A percentile compares a stretch with the other conserved stretches of the same genome.
phyloP scores from a whole-genome alignment of 2,329 filamentous ascomycete species.

The Meredithiella fracta region DNA sequence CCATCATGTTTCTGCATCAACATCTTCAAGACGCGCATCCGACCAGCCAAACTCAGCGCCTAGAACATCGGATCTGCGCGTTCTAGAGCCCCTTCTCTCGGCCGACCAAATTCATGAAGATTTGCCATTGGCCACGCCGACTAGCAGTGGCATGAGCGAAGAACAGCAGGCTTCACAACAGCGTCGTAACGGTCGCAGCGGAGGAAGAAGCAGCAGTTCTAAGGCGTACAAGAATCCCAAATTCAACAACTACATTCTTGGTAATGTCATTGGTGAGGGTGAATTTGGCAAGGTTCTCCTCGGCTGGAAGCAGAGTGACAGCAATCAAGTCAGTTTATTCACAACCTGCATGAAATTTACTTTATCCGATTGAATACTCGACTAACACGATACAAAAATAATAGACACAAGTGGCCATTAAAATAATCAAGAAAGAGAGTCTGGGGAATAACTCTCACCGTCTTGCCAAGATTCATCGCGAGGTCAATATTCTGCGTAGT shows the following conservation, averaged over 20 bases:
- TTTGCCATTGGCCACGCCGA: slow-evolving; percentile 31
- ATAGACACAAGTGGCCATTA: slow-evolving; percentile 68
- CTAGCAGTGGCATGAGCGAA: slow-evolving; percentile 28
- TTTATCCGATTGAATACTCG: too few relatives aligned
- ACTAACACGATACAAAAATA: too few relatives aligned
- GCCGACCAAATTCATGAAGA: slow-evolving; percentile 16
- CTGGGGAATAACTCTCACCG: slow-evolving; percentile 77
- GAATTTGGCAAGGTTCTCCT: slow-evolving; percentile 98
- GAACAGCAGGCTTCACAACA: slow-evolving; percentile 25
- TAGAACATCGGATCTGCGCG: slow-evolving; percentile 19
- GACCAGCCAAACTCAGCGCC: slow-evolving; percentile 2
- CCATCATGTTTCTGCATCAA: slow-evolving; percentile 1
- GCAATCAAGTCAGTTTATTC: slow-evolving; percentile 49
- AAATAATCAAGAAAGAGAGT: slow-evolving; percentile 83
- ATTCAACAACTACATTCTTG: slow-evolving; percentile 90
- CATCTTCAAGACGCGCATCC: neutral
- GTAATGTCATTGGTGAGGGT: slow-evolving; percentile 89
- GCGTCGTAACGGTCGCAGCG: slow-evolving; percentile 15
- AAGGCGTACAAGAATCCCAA: slow-evolving; percentile 57
- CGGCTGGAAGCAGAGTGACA: slow-evolving; percentile 93
- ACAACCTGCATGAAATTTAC: neutral
- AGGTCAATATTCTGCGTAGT: slow-evolving; percentile 77
- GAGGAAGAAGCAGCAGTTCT: slow-evolving; percentile 6
- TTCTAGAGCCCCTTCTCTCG: slow-evolving; percentile 10
- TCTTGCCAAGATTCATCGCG: slow-evolving; percentile 90